phyloP scores from a whole-genome alignment of 2,329 filamentous ascomycete genomes.

The Colletotrichum noveboracense region DNA sequence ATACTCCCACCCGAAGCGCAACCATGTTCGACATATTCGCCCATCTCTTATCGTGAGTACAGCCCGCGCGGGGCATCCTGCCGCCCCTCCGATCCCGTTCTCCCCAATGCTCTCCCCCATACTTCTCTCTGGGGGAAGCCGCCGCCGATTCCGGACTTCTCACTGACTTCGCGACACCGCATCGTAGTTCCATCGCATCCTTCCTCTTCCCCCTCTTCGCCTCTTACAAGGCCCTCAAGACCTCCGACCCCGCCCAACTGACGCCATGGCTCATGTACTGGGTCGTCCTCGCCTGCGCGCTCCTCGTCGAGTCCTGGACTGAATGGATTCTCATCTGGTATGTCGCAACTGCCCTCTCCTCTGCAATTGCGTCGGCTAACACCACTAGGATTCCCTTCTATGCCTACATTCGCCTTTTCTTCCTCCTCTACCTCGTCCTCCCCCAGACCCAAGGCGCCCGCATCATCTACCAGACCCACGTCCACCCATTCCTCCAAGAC shows the following conservation, averaged over 20 bases:
- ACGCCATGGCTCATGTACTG: conserved; percentile 99
- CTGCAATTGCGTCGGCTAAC: neutral
- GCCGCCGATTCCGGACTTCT: neutral
- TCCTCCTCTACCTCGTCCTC: conserved; percentile 94
- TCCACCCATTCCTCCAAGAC: conserved; percentile 86
- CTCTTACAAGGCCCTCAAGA: conserved; percentile 97
- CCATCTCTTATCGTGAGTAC: conserved; percentile 76
- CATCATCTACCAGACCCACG: conserved; percentile 80
- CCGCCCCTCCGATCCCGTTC: neutral
- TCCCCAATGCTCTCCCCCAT: neutral
- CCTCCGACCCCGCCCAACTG: conserved; percentile 84
- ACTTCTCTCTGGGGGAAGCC: neutral
- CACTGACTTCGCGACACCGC: neutral
- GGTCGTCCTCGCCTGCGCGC: conserved; percentile 84
- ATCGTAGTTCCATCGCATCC: conserved; percentile 76
- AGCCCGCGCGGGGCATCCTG: neutral
- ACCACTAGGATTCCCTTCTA: conserved; percentile 83
- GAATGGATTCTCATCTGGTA: conserved; percentile 86
- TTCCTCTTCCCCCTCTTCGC: conserved; percentile 96
- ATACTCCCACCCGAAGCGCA: neutral
- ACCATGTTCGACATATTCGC: conserved; percentile 80
- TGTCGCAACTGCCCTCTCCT: conserved; percentile 22
- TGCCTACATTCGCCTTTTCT: conserved; percentile 83
- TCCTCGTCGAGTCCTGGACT: conserved; percentile 86
- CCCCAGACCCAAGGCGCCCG: conserved; percentile 95